Evolutionary conservation across 169 alveolate species (phyloP).

Genomic region (Hepatocystis sp.): DNA sequence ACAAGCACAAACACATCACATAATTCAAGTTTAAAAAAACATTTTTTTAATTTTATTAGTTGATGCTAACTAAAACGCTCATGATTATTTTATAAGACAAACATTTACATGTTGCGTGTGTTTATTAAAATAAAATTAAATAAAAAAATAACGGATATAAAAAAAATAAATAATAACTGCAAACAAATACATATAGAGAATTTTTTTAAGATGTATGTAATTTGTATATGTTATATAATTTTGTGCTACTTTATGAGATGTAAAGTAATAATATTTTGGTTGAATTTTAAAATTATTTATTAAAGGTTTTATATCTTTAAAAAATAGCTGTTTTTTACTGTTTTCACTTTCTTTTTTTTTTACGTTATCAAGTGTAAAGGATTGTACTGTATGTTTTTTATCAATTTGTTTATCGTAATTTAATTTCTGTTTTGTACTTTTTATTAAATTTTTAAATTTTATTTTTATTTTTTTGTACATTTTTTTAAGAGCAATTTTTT

Average conservation of each 20-base stretch:
- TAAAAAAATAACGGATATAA: neutral
- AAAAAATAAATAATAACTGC: constrained; percentile 22
- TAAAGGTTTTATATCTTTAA: neutral
- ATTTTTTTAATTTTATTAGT: too few relatives aligned
- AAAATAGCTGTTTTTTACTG: constrained; percentile 6
- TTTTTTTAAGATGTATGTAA: constrained; percentile 30
- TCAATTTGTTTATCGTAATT: neutral
- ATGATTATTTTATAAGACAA: too few relatives aligned
- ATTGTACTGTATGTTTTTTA: neutral
- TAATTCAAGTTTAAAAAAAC: too few relatives aligned
- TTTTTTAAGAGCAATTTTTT: constrained; percentile 14
- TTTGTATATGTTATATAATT: constrained; percentile 45
- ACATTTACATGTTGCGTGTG: too few relatives aligned
- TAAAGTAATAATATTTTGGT: constrained; percentile 23
- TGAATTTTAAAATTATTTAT: neutral
- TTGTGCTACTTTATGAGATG: constrained; percentile 24
- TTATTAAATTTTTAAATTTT: neutral
- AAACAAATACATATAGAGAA: constrained; percentile 27
- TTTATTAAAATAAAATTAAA: neutral
- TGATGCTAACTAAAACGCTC: too few relatives aligned
- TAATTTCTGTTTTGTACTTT: neutral
- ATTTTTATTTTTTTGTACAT: constrained; percentile 21
- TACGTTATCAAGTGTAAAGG: neutral
- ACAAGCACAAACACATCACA: too few relatives aligned
- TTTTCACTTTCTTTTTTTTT: constrained; percentile 8